Conservation (phyloP, 306 rosid species). For the Pueraria montana region DNA sequence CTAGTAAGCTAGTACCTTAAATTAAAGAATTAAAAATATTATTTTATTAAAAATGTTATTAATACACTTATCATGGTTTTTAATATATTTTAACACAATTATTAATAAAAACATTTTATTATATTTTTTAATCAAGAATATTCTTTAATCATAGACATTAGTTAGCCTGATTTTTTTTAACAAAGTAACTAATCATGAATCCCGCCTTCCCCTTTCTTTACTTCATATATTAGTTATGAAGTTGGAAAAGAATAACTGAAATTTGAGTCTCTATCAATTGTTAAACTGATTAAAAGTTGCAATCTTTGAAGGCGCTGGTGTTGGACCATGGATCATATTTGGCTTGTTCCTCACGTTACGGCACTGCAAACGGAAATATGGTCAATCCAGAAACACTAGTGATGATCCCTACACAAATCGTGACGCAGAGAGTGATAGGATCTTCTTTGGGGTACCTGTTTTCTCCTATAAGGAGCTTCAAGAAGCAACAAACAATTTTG, state of each 20-base stretch:
- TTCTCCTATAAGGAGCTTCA: slow-evolving; percentile 69
- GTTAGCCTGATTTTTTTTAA: too few relatives aligned
- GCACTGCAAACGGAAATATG: slow-evolving; percentile 28
- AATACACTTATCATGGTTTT: too few relatives aligned
- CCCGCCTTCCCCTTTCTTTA: background rate
- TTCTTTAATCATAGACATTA: too few relatives aligned
- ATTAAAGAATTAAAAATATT: too few relatives aligned
- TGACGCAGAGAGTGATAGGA: slow-evolving; percentile 44
- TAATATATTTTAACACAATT: too few relatives aligned
- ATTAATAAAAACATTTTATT: too few relatives aligned
- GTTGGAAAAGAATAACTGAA: background rate
- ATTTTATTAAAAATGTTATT: too few relatives aligned
- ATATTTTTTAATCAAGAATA: too few relatives aligned
- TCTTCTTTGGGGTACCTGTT: slow-evolving; percentile 58
- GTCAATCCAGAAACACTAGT: background rate
- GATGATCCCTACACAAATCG: slow-evolving; percentile 24
- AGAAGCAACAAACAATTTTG: slow-evolving; percentile 67
- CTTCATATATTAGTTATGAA: background rate
- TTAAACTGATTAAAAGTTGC: background rate
- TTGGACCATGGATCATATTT: slow-evolving; percentile 35
- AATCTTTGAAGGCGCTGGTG: slow-evolving; percentile 12
- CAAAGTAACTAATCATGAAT: too few relatives aligned
- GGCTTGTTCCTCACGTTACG: slow-evolving; percentile 22
- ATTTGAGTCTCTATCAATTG: background rate
- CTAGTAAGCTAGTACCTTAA: too few relatives aligned